Conservation (phyloP, 805 yeast species). For the Komagataella populi region DNA sequence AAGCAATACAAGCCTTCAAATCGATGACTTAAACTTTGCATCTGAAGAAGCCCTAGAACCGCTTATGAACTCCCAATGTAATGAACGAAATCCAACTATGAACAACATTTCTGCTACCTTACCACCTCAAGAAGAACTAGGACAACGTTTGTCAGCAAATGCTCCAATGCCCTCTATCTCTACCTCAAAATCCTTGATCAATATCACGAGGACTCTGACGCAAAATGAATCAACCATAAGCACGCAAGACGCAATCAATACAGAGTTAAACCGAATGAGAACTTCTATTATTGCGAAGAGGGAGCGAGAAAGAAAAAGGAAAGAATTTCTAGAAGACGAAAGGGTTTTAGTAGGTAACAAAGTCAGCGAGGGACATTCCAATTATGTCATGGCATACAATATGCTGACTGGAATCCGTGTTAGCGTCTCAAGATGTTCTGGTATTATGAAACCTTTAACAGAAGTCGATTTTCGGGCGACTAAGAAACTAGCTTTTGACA, state of each 20-base stretch:
- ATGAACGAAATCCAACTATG: not conserved
- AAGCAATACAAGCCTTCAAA: not conserved
- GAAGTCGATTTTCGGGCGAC: conserved; percentile 58
- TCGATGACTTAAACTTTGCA: not conserved
- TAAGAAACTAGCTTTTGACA: conserved; percentile 77
- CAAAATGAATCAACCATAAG: not conserved
- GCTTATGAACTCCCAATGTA: not conserved
- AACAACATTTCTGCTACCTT: not conserved
- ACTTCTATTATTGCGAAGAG: conserved; percentile 30
- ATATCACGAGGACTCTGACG: not conserved
- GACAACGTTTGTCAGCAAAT: not conserved
- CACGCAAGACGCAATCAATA: conserved; percentile 3
- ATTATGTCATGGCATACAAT: conserved; percentile 88
- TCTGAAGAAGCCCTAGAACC: not conserved
- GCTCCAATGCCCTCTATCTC: not conserved
- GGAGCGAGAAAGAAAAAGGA: conserved; percentile 25
- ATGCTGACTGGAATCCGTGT: conserved; percentile 96
- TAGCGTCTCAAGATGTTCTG: conserved; percentile 86
- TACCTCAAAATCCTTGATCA: not conserved
- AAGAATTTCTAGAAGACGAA: conserved; percentile 33
- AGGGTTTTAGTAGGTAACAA: conserved; percentile 62
- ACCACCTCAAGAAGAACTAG: not conserved
- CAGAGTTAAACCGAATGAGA: conserved; percentile 38
- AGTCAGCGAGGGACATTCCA: conserved; percentile 86
- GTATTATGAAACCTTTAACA: conserved; percentile 59